Evolutionary conservation across 106 monocot species (phyloP).

Genomic region (Xerophyta viscosa): DNA sequence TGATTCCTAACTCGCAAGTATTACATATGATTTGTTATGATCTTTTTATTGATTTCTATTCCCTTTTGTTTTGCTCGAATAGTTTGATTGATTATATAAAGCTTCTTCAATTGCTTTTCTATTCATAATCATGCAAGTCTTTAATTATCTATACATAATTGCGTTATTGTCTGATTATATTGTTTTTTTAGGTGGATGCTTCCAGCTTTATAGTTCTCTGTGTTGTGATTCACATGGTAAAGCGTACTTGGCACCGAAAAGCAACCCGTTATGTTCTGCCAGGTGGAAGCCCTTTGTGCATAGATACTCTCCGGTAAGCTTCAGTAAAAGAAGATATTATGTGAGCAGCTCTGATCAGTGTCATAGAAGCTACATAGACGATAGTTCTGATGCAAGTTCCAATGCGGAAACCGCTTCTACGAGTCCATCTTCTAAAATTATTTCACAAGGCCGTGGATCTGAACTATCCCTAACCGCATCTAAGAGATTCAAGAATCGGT

Average conservation of each 20-base stretch:
- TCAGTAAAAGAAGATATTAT: background rate
- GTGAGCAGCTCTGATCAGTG: background rate
- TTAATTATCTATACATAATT: too few relatives aligned
- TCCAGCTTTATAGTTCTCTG: background rate
- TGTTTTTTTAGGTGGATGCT: background rate
- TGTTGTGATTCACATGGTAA: background rate
- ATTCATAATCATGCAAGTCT: too few relatives aligned
- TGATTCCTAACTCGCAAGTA: too few relatives aligned
- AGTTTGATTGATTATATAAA: too few relatives aligned
- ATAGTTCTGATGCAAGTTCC: background rate
- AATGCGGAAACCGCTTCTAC: background rate
- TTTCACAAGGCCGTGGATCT: background rate
- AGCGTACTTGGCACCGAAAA: background rate
- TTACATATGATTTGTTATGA: too few relatives aligned
- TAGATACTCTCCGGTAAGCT: background rate
- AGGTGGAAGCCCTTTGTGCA: background rate
- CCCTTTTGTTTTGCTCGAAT: too few relatives aligned
- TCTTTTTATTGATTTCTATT: too few relatives aligned
- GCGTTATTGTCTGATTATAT: too few relatives aligned
- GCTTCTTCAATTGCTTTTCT: too few relatives aligned
- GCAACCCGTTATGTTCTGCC: background rate
- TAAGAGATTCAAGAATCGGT: slow-evolving; percentile 59
- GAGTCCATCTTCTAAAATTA: background rate
- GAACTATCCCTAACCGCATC: background rate
- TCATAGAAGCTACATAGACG: background rate